Conservation (phyloP, 1,284 basidiomycete genomes). For the Exsudoporus floridanus region DNA sequence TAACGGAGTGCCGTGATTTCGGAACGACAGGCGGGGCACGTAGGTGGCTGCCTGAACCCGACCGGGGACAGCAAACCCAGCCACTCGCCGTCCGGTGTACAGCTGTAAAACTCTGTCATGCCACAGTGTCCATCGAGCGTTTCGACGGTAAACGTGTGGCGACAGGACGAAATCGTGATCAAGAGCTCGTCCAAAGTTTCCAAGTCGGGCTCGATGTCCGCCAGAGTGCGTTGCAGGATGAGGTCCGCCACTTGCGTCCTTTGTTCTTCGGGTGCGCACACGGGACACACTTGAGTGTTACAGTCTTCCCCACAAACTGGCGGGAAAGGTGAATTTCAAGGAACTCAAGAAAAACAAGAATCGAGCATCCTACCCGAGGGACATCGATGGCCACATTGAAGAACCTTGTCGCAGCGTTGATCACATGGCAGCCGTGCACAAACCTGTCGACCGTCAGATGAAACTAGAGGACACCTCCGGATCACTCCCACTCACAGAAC, state of each 20-base stretch:
- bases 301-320: constrained; percentile 73
- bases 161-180: constrained; percentile 60
- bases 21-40: constrained; percentile 56
- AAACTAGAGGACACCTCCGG: not conserved
- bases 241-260: constrained; percentile 55
- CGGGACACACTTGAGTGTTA: constrained; percentile 51
- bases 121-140: constrained; percentile 62
- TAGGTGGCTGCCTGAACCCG: constrained; percentile 46
- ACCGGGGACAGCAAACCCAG: constrained; percentile 41
- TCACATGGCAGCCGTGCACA: constrained; percentile 71
- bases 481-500: constrained; percentile 49
- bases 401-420: constrained; percentile 44
- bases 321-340: constrained; percentile 3
- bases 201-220: constrained; percentile 47
- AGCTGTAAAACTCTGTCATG: constrained; percentile 54
- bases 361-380: constrained; percentile 54
- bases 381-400: constrained; percentile 64
- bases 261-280: constrained; percentile 45
- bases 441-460: constrained; percentile 42
- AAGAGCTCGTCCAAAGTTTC: constrained; percentile 50
- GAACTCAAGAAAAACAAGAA: not conserved
- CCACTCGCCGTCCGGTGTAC: constrained; percentile 41
- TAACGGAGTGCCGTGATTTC: constrained; percentile 55
- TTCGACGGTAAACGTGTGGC: constrained; percentile 71
- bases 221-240: constrained; percentile 51